Evolutionary conservation across 176 grass and related monocot genomes (phyloP).

Genomic region (Thalia dealbata): DNA sequence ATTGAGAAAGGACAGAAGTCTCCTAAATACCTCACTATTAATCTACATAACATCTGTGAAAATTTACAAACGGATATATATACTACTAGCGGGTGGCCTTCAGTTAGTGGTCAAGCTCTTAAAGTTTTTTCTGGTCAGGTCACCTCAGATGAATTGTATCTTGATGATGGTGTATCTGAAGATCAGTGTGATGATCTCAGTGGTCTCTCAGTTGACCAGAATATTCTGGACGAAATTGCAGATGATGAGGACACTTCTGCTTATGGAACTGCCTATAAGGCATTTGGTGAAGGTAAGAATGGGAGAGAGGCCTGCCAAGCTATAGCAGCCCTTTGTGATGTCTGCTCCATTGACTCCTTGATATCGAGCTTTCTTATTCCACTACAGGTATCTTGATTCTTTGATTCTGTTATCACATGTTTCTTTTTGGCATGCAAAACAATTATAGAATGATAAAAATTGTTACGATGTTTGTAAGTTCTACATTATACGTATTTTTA

Average conservation of each 20-base stretch:
- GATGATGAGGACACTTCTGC: conserved; percentile 25
- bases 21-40: conserved; percentile 59
- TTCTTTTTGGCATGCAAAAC: not conserved
- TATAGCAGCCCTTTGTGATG: conserved; percentile 84
- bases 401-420: not conserved
- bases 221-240: conserved; percentile 24
- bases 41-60: conserved; percentile 45
- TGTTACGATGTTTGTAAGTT: not conserved
- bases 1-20: conserved; percentile 36
- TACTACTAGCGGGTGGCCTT: conserved; percentile 72
- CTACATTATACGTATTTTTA: not conserved
- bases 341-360: conserved; percentile 76
- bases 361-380: conserved; percentile 96
- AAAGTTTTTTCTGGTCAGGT: conserved; percentile 67
- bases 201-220: conserved; percentile 26
- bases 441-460: not conserved
- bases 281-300: conserved; percentile 71
- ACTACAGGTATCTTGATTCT: conserved; percentile 55
- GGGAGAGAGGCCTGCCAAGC: conserved; percentile 83
- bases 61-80: conserved; percentile 46
- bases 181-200: not conserved
- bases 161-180: not conserved
- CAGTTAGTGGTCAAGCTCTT: conserved; percentile 62
- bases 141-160: not conserved
- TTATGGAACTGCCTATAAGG: conserved; percentile 76